Conservation (phyloP, 2,329 filamentous ascomycete species). For the Thelonectria olida region DNA sequence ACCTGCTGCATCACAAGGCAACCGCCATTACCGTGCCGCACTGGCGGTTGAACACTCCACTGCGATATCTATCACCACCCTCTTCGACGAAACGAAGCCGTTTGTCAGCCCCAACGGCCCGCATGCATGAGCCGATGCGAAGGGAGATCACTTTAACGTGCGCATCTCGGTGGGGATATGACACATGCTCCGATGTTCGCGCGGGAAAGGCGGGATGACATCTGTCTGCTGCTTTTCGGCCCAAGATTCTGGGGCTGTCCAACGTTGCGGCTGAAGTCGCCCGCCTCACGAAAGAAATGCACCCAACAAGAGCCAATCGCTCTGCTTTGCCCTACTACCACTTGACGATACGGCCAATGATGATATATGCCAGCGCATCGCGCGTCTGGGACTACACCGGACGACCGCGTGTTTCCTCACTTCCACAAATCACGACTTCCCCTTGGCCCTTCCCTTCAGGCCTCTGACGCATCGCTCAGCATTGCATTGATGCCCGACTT, state of each 20-base stretch:
- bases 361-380: slow-evolving; percentile 19
- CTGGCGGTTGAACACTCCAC: not conserved
- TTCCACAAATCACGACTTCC: slow-evolving; percentile 6
- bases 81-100: no score
- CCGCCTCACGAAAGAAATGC: slow-evolving; percentile 3
- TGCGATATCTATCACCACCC: no score
- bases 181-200: not conserved
- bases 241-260: not conserved
- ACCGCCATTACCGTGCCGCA: not conserved
- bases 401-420: not conserved
- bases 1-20: not conserved
- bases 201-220: not conserved
- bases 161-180: not conserved
- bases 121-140: not conserved
- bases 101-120: not conserved
- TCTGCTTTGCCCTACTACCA: slow-evolving; percentile 5
- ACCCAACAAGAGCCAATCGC: slow-evolving; percentile 6
- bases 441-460: not conserved
- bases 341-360: slow-evolving; percentile 2
- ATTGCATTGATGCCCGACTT: slow-evolving; percentile 21
- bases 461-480: slow-evolving; percentile 5
- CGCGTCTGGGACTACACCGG: slow-evolving; percentile 8
- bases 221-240: slow-evolving; percentile 1
- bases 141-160: not conserved
- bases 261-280: slow-evolving; percentile 2